Base-by-base conservation (phyloP, 129 eudicot species). In the Tagetes patula region DNA sequence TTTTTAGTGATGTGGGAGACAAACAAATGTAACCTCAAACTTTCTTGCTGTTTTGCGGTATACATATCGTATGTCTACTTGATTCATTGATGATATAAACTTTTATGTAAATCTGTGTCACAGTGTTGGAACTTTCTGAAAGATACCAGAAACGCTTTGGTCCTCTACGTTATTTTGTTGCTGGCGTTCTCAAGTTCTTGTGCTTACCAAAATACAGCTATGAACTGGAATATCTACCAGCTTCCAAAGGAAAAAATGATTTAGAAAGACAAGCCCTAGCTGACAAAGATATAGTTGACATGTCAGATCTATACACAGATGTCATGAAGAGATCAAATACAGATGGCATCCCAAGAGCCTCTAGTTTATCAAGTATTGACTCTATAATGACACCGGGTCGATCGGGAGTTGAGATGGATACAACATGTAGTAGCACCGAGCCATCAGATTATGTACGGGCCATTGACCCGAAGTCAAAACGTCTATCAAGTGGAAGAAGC, bases 41-140 rank as follows among this genome's bases (percentile, higher is more conserved):
- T 45, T 68, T 6, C 73, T 58, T 8, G 9, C 10, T 48, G 5
- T 46, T 45, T 43, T 68, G 72, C 56, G 32, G 34, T 31, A 33
- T 48, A 47, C 43, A 48, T 39, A 54, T 70, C 1, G 8, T 70
- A n/a, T 40, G 73, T 76, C 47, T 46, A 27, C 70, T 77, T 42
- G 12, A 10, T 56, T 43, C 56, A 12, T 9, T 74, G 8, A 64
- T 58, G 30, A 36, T 20, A 58, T 49, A 27, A 65, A 65, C 5
- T 38, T 6, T 9, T 32, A 40, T 70, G 31, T 73, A 52, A 34
- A 8, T 64, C 37, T 65, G 31, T 73, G 46, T 82, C 8, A 77
- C 93, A 94, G 99, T 94, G 61, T 65, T 90, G 85, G 97, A 94
- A 80, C 99, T 88, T 43, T 94, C 97, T 60, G 99, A 94, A 80